phyloP scores from a whole-genome alignment of 2,329 filamentous ascomycete species.

The Zasmidium citrigriseum region DNA sequence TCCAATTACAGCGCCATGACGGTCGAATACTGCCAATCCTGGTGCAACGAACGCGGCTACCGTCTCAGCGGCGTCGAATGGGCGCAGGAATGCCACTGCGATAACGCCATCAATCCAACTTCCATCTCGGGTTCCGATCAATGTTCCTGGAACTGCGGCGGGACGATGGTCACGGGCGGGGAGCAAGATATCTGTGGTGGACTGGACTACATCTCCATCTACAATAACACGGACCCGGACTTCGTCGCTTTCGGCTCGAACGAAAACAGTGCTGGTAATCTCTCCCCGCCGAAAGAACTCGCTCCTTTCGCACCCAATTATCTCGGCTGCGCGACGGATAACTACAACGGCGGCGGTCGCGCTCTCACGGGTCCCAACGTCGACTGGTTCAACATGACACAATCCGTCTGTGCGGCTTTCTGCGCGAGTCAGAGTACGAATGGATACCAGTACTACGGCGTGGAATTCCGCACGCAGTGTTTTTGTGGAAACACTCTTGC shows the following conservation, averaged over 20 bases:
- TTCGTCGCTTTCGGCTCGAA: conserved; percentile 26
- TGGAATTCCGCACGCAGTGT: conserved; percentile 36
- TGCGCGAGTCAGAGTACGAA: conserved; percentile 20
- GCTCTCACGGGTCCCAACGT: conserved; percentile 23
- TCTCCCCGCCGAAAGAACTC: conserved; percentile 19
- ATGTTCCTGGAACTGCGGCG: conserved; percentile 31
- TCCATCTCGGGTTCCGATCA: conserved; percentile 19
- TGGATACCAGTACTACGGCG: conserved; percentile 34
- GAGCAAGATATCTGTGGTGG: conserved; percentile 35
- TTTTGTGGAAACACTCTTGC: conserved; percentile 32
- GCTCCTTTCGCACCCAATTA: conserved; percentile 30
- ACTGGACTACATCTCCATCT: conserved; percentile 32
- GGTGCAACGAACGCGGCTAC: conserved; percentile 32
- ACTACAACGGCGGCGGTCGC: conserved; percentile 13
- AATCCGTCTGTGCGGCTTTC: conserved; percentile 31
- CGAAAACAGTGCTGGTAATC: conserved; percentile 23
- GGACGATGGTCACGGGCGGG: conserved; percentile 29
- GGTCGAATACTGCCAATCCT: conserved; percentile 36
- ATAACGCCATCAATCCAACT: conserved; percentile 34
- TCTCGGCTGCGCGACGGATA: conserved; percentile 33
- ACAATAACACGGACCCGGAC: conserved; percentile 34
- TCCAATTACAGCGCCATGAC: conserved; percentile 34
- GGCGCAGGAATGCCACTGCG: conserved; percentile 37
- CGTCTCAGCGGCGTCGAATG: conserved; percentile 35
- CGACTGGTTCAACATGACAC: conserved; percentile 26